Evolutionary conservation across 176 grass and related monocot species (phyloP).

Genomic region (Carex littledalei): DNA sequence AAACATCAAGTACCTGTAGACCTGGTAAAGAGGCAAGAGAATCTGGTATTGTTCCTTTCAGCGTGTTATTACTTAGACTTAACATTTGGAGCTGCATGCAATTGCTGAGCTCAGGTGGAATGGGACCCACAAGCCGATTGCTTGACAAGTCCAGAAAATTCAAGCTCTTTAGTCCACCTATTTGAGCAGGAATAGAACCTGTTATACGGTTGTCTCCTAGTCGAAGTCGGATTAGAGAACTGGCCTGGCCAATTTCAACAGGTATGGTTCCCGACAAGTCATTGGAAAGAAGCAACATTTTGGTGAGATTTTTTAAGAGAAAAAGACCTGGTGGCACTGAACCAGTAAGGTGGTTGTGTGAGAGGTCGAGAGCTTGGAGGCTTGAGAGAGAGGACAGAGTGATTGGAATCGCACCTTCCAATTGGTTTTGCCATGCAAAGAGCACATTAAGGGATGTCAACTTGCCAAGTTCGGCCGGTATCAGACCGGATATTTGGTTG

Average conservation of each 20-base stretch:
- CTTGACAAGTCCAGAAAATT: constrained; percentile 73
- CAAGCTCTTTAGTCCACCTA: constrained; percentile 65
- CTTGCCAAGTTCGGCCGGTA: constrained; percentile 56
- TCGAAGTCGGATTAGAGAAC: constrained; percentile 55
- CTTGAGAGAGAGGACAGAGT: constrained; percentile 35
- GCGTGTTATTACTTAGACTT: constrained; percentile 72
- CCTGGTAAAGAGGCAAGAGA: constrained; percentile 41
- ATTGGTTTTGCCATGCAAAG: constrained; percentile 94
- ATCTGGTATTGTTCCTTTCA: constrained; percentile 43
- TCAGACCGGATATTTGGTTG: constrained; percentile 82
- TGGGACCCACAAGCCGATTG: constrained; percentile 56
- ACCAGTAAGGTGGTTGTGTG: constrained; percentile 85
- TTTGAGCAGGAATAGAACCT: constrained; percentile 36
- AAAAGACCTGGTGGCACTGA: constrained; percentile 65
- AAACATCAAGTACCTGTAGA: constrained; percentile 71
- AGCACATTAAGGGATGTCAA: constrained; percentile 44
- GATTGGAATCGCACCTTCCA: constrained; percentile 65
- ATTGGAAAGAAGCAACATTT: constrained; percentile 75
- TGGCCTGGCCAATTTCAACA: constrained; percentile 49
- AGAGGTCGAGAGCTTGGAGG: constrained; percentile 80
- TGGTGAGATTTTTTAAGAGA: constrained; percentile 79
- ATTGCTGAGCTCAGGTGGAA: constrained; percentile 49
- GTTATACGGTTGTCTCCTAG: constrained; percentile 66
- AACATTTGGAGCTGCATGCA: constrained; percentile 93
- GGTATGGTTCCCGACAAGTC: constrained; percentile 70